phyloP scores from a whole-genome alignment of 495 filamentous ascomycete genomes.

The Tetracladium marchalianum region DNA sequence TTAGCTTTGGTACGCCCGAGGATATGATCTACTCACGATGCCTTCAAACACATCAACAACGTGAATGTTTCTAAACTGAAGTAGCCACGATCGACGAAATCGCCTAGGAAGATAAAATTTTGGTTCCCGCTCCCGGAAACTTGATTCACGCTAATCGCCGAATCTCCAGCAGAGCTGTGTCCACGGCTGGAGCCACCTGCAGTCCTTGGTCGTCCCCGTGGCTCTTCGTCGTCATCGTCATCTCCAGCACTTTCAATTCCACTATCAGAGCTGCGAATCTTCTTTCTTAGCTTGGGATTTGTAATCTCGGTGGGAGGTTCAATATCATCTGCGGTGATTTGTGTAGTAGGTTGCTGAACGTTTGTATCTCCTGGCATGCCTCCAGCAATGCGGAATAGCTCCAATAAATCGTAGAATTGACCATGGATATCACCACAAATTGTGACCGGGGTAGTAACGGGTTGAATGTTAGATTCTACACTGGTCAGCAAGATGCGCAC shows the following conservation, averaged over 20 bases:
- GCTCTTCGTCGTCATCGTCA: slow-evolving; percentile 42
- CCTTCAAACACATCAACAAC: slow-evolving; percentile 89
- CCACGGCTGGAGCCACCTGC: slow-evolving; percentile 25
- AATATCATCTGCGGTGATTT: slow-evolving; percentile 76
- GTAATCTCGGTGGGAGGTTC: slow-evolving; percentile 80
- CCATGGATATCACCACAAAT: slow-evolving; percentile 98
- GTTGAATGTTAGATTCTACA: slow-evolving; percentile 93
- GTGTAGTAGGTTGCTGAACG: slow-evolving; percentile 50
- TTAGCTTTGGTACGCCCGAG: slow-evolving; percentile 1
- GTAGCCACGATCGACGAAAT: slow-evolving; percentile 96
- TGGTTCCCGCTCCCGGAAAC: slow-evolving; percentile 52
- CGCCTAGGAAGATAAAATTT: slow-evolving; percentile 93
- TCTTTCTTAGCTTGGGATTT: slow-evolving; percentile 73
- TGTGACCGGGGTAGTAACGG: slow-evolving; percentile 91
- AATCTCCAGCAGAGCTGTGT: slow-evolving; percentile 27
- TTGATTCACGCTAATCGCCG: slow-evolving; percentile 30
- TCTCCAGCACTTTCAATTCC: slow-evolving; percentile 30
- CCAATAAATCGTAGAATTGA: slow-evolving; percentile 96
- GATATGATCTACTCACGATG: slow-evolving; percentile 55
- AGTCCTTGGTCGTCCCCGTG: slow-evolving; percentile 30
- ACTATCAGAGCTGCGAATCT: slow-evolving; percentile 49
- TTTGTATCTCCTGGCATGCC: slow-evolving; percentile 80
- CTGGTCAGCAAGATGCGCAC: neutral
- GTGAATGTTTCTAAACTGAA: slow-evolving; percentile 98
- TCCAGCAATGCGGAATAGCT: slow-evolving; percentile 91